Conservation (phyloP, 495 filamentous ascomycete species). For the Barbatosphaeria neglecta region DNA sequence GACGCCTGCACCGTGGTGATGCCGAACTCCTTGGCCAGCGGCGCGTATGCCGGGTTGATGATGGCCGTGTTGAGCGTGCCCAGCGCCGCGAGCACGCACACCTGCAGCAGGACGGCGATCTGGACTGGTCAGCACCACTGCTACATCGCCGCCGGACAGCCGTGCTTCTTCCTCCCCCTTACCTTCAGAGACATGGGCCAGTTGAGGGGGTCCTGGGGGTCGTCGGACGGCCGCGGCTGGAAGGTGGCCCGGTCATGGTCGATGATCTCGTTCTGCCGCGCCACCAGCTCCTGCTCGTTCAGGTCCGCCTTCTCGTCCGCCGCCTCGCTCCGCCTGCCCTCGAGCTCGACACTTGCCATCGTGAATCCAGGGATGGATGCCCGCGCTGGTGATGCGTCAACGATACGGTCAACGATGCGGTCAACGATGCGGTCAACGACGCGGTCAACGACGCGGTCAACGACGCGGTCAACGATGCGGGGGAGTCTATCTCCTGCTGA, state of each 20-base stretch:
- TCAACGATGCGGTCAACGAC: no score
- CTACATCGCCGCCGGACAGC: no score
- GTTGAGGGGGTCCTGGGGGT: neutral
- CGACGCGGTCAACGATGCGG: no score
- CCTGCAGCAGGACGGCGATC: slow-evolving; percentile 4
- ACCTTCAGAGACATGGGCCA: neutral
- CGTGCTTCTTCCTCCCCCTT: no score
- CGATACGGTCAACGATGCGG: no score
- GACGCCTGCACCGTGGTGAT: slow-evolving; percentile 12
- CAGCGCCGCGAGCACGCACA: slow-evolving; percentile 12
- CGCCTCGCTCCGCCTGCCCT: neutral
- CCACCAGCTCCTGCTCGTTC: neutral
- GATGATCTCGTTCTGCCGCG: neutral
- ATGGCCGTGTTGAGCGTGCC: slow-evolving; percentile 12
- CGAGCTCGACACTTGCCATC: neutral
- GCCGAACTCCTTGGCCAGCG: slow-evolving; percentile 10
- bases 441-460: no score
- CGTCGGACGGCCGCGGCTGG: neutral
- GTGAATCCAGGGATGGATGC: neutral
- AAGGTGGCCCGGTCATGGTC: neutral
- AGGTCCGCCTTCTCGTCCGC: neutral
- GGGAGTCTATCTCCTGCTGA: no score
- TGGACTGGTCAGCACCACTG: neutral
- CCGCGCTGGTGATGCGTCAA: neutral
- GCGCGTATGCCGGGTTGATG: slow-evolving; percentile 16